phyloP scores from a whole-genome alignment of 495 filamentous ascomycete genomes.

The Parathielavia appendiculata region DNA sequence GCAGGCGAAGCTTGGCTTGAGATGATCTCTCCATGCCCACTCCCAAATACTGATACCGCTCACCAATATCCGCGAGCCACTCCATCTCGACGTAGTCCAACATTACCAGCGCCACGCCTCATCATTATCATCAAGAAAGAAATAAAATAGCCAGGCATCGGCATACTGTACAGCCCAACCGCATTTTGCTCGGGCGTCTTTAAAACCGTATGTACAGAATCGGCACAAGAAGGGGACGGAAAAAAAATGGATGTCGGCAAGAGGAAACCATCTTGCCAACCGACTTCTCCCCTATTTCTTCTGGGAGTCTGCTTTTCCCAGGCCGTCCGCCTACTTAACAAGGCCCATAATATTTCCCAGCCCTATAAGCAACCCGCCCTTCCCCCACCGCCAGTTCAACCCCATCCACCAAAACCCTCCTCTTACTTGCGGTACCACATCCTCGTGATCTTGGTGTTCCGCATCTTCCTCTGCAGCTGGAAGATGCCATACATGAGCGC shows the following conservation, averaged over 20 bases:
- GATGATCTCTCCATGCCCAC: too few relatives aligned
- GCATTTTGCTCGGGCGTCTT: neutral
- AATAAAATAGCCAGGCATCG: neutral
- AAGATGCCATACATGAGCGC: conserved; percentile 86
- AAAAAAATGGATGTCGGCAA: conserved; percentile 4
- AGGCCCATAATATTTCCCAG: neutral
- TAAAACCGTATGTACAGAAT: conserved; percentile 14
- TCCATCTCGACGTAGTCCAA: too few relatives aligned
- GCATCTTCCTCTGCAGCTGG: conserved; percentile 82
- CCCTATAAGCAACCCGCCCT: neutral
- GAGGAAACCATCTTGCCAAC: neutral
- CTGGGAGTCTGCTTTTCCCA: neutral
- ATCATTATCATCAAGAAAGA: neutral
- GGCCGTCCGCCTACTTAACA: neutral
- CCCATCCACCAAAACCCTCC: neutral
- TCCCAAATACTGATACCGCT: neutral
- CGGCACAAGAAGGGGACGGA: conserved; percentile 1
- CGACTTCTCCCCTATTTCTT: neutral
- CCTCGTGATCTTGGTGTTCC: conserved; percentile 65
- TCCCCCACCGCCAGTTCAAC: neutral
- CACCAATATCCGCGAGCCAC: neutral
- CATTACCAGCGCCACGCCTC: too few relatives aligned
- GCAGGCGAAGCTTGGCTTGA: too few relatives aligned
- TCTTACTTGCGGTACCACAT: conserved; percentile 51
- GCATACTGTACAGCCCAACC: conserved; percentile 6